Evolutionary conservation across 306 rosid genomes (phyloP), one percentile per base, ranked within the genome.

Genomic region (Aeschynomene evenia): DNA sequence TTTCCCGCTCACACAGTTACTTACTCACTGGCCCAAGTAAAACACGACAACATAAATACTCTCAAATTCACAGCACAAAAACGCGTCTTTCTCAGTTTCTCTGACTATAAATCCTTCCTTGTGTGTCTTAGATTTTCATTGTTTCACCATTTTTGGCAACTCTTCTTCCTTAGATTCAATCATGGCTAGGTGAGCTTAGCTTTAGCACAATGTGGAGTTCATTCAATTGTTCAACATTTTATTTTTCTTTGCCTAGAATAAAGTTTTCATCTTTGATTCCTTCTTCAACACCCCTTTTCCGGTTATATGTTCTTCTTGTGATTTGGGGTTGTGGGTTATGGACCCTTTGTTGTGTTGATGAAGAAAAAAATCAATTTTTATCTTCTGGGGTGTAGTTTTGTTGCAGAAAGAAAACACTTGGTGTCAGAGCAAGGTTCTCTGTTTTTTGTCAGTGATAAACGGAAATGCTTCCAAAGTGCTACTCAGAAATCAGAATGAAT

Each of bases 1-100:
- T 74, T 87, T 87, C 88, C 90, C 90, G 83, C 93, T 76, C 82
- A 37, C 9, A 7, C 9, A n/a, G 29, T 14, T 54, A 36, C 21
- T 67, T 29, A 4, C 69, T 45, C 68, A 3, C 78, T 63, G 45
- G 45, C 71, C 61, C 51, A 34, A 45, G 51, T 4, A 45, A 46
- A 22, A 1, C 15, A 19, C 21, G 1, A 20, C 39, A 57, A 42
- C 77, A 39, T 77, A 66, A 24, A 67, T 24, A 45, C 54, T 12
- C 77, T 14, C 60, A 53, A 5, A 22, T 20, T 18, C 43, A 11
- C n/a, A 2, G 1, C 4, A 11, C 19, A 21, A 5, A 18, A 22
- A 72, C 77, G 75, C 43, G 58, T 72, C 18, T 68, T 19, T 39
- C 65, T 24, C 63, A 29, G 46, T 39, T 11, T 67, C 26, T 50